Base-by-base conservation (phyloP, 345 rosid species). In the Pelargonium nanum region DNA sequence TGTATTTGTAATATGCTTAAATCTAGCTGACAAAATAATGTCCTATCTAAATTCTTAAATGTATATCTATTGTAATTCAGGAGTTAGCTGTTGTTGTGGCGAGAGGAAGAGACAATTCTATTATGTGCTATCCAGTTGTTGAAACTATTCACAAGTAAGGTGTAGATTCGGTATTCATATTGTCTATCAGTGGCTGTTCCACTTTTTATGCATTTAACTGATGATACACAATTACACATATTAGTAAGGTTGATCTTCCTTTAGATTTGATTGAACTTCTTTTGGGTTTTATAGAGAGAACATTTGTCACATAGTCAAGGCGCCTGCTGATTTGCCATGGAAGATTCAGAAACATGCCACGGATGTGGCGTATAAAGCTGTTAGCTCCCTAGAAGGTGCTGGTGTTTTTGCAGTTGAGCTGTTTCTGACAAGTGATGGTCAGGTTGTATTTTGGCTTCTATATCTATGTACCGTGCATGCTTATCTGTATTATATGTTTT, bases 401-500 rank as follows among this genome's bases (percentile, higher is more conserved):
- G 99, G 96, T 51, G 81, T 94, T 54, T 90, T 94, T 78, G 97
- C 97, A 17, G 97, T 94, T 5, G 99, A 90, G 79, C 70, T 94
- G 70, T 94, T 90, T 82, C 78, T 88, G 69, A 90, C 95, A 20
- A 71, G 57, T 65, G 90, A 94, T 58, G 76, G 76, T 55, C 93
- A 88, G 97, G 99, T 93, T 62, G 68, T 62, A 52, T 56, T 56
- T 55, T 45, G 66, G 66, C 56, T 13, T 53, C 28, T 63, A 24
- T 34, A 20, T 15, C 65, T 6, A 13, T 21, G 34, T 60, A 21
- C 26, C 51, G 34, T 6, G 44, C 26, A 7, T 26, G 45, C 40
- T 34, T 30, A 34, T 68, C 63, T 44, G 19, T 34, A 45, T 19
- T 63, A 15, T 64, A 22, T 30, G 20, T 59, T n/a, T 22, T 55